Conservation (phyloP, 192 early-diverging fungal genomes). For the Lobosporangium transversale region DNA sequence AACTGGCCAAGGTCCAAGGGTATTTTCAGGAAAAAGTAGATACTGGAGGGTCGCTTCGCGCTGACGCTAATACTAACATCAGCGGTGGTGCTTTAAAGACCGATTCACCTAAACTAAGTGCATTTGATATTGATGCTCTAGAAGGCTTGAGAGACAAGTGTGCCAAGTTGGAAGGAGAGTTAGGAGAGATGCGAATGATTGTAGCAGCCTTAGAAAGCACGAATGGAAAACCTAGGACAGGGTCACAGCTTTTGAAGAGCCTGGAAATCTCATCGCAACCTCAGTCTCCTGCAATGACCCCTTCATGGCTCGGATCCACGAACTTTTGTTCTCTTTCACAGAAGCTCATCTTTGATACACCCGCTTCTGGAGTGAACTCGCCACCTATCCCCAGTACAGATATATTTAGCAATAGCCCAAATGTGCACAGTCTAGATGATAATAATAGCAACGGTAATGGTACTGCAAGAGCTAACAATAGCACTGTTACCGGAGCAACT, state of each 20-base stretch:
- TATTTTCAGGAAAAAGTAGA: neutral
- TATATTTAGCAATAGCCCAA: neutral
- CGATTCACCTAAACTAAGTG: neutral
- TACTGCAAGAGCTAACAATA: neutral
- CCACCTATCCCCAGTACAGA: constrained; percentile 12
- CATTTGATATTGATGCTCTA: constrained; percentile 27
- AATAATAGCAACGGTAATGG: neutral
- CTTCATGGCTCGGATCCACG: constrained; percentile 20
- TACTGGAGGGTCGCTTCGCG: too few species aligned
- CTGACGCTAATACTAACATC: neutral
- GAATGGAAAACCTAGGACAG: constrained; percentile 36
- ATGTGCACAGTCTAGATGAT: neutral
- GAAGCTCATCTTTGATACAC: constrained; percentile 1
- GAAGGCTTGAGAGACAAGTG: constrained; percentile 39
- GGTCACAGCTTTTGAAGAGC: constrained; percentile 33
- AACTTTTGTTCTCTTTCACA: constrained; percentile 17
- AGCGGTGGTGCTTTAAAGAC: neutral
- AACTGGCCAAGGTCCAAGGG: constrained; percentile 1
- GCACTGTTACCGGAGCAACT: constrained; percentile 45
- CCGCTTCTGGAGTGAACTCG: neutral
- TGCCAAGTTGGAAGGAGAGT: constrained; percentile 36
- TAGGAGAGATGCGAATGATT: constrained; percentile 46
- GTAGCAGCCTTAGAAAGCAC: constrained; percentile 36
- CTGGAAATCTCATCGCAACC: neutral
- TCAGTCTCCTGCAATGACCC: neutral